These are phyloP conservation scores for Nepenthes gracilis DNA, from an alignment of 148 eudicot species.

Conservation along the genomic window DNA sequence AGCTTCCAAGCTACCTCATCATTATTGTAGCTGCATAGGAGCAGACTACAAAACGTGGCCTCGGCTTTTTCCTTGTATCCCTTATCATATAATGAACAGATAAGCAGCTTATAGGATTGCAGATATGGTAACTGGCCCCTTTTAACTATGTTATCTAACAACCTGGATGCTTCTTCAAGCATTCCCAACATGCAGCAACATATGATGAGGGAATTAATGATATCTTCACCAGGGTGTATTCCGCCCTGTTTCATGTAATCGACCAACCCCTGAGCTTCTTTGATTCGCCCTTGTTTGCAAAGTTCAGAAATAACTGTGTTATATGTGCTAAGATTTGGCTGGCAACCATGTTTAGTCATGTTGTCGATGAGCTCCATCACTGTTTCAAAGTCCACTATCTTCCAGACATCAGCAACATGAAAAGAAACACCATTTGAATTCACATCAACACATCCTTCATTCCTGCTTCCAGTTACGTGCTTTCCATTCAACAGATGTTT, in stretches of 20 bases:
- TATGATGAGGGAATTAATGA: conserved; percentile 36
- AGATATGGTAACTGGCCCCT: conserved; percentile 42
- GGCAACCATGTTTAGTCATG: conserved; percentile 47
- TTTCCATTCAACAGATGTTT: conserved; percentile 44
- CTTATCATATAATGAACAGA: conserved; percentile 55
- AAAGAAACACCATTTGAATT: conserved; percentile 13
- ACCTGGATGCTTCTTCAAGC: conserved; percentile 40
- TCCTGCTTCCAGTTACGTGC: conserved; percentile 6
- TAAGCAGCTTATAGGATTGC: conserved; percentile 38
- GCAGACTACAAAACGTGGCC: conserved; percentile 38
- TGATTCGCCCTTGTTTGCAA: conserved; percentile 46
- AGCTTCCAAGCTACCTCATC: conserved; percentile 88
- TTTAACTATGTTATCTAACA: conserved; percentile 31
- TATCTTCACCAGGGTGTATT: conserved; percentile 43
- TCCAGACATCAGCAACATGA: conserved; percentile 55
- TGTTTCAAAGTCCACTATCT: conserved; percentile 53
- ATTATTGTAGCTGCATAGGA: conserved; percentile 48
- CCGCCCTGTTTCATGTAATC: conserved; percentile 46
- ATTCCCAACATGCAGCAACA: conserved; percentile 48
- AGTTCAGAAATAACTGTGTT: conserved; percentile 44
- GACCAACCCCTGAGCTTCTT: conserved; percentile 47
- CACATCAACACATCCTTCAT: conserved; percentile 13
- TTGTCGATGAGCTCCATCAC: conserved; percentile 38
- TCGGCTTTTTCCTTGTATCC: conserved; percentile 44
- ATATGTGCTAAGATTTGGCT: conserved; percentile 33